phyloP scores from a whole-genome alignment of 2,329 filamentous ascomycete genomes.

The Xylaria sp. region DNA sequence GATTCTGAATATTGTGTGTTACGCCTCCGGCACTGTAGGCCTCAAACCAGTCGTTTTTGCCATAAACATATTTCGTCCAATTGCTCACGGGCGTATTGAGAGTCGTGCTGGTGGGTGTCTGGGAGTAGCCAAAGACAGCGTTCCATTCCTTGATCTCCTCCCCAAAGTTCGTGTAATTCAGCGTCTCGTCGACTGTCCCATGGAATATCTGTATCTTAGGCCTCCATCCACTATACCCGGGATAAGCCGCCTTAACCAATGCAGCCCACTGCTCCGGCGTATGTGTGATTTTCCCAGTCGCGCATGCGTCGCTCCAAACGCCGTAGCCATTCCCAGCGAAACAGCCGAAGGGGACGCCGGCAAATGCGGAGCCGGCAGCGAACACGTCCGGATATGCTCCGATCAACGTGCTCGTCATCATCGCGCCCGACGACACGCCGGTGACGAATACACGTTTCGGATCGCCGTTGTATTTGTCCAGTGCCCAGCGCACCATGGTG shows the following conservation, averaged over 20 bases:
- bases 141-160: constrained; percentile 68
- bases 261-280: constrained; percentile 39
- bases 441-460: constrained; percentile 49
- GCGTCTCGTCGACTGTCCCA: constrained; percentile 62
- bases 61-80: constrained; percentile 55
- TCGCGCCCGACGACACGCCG: constrained; percentile 50
- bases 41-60: constrained; percentile 52
- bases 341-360: constrained; percentile 63
- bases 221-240: constrained; percentile 61
- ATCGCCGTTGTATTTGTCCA: constrained; percentile 50
- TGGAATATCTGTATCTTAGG: constrained; percentile 70
- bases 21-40: constrained; percentile 55
- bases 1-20: constrained; percentile 54
- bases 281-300: constrained; percentile 57
- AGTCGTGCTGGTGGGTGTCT: constrained; percentile 46
- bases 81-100: constrained; percentile 50
- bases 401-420: constrained; percentile 54
- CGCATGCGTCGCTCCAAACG: constrained; percentile 65
- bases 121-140: constrained; percentile 51
- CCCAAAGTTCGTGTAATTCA: constrained; percentile 63
- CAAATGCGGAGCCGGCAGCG: constrained; percentile 57
- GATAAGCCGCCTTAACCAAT: constrained; percentile 57
- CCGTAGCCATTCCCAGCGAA: constrained; percentile 56
- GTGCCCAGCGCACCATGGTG: constrained; percentile 54
- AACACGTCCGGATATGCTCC: constrained; percentile 62